Base-by-base conservation (phyloP, 1,284 basidiomycete genomes). In the Leccinum subrobustum region DNA sequence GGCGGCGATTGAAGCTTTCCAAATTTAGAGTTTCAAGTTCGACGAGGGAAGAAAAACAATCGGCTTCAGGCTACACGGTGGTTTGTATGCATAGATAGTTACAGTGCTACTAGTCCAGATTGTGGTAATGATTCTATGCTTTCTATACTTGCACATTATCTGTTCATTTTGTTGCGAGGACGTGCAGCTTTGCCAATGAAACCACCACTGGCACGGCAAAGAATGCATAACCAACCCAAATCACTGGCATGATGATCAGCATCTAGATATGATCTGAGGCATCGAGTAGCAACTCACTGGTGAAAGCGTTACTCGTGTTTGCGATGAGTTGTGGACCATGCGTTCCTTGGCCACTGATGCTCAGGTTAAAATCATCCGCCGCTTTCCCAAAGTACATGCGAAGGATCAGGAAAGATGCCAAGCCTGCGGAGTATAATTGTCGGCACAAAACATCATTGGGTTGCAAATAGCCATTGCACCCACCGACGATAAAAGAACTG, bases 351-450 rank as follows among this genome's bases (percentile, higher is more conserved):
- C 79, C 71, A 31, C 75, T 65, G 61, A 92, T 85, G 54, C 78
- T 83, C 51, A 75, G 72, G 71, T 92, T 92, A 75, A 92, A 92
- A 68, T 92, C 89, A 59, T 87, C 81, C 1, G 87, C 83, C 1
- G 89, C 84, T 73, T 91, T 91, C 27, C 85, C 90, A 63, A 90
- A 89, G 85, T 88, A 92, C 82, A 92, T 89, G 64, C 88, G 85
- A 60, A 89, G 75, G 60, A 92, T 81, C 20, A 91, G 78, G 75
- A 90, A 88, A 12, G 86, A 78, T 6, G 85, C 85, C 61, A 91
- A 73, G n/a, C 88, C 88, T 89, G 18, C 25, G 56, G 60, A 48
- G 18, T 51, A 55, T 25, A 23, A 18, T 31, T 54, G 29, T 63
- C 55, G 42, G 33, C 52, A 53, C 5, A 7, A 20, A 57, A 59